Evolutionary conservation across 768 basidiomycete species (phyloP), one percentile per base, ranked within the genome.

Genomic region (Lactarius pseudohatsudake): DNA sequence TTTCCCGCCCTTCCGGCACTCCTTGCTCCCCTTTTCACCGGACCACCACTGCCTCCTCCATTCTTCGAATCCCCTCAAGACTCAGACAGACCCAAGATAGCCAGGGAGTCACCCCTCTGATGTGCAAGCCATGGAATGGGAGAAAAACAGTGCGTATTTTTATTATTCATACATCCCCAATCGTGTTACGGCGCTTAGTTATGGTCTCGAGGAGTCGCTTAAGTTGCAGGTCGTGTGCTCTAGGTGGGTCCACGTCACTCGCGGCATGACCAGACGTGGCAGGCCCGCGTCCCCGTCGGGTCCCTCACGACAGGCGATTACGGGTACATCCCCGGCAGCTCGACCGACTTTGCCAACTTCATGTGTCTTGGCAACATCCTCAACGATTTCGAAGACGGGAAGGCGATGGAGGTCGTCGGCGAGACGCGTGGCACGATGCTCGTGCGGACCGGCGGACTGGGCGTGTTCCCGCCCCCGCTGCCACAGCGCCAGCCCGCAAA

Each of bases 181-280:
- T 26, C 26, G 26, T 26, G 26, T 26, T 26, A 26, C 26, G 1
- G 26, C 26, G 26, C 26, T 26, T 26, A 26, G 26, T 26, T 26
- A 26, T 26, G 26, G 26, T 26, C 26, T 26, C 26, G 26, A 26
- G 26, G 26, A 26, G 26, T 26, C 26, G 26, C 26, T 26, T 26
- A 26, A 26, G 26, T 26, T 26, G 26, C 26, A 26, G 26, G 26
- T 26, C 26, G 26, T 26, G 26, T 26, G 26, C 26, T 26, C 26
- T 26, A 26, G 26, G 26, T 26, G 26, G 26, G 26, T 26, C 26
- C 26, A 26, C 26, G 26, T 26, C 26, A 1, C 26, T 53, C 45
- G 41, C 61, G 62, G 2, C 68, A 69, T 43, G 62, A 64, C 34
- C 64, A 69, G 43, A 61, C 65, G 11, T 70, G 69, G 69, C 61